Conservation (phyloP, 73 alveolate species). For the Urostyla sp. region DNA sequence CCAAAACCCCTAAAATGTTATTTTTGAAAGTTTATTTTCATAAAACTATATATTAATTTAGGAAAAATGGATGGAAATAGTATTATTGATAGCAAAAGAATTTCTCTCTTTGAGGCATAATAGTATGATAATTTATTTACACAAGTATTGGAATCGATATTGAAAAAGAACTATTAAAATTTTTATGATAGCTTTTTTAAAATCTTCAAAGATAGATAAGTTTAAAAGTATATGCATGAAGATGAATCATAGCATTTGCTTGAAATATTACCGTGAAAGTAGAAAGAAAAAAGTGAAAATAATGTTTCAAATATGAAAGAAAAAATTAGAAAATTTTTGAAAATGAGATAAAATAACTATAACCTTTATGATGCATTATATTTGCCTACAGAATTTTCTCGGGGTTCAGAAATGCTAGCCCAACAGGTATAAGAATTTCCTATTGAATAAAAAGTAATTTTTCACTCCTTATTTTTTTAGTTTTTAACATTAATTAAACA, state of each 20-base stretch:
- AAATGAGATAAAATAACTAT: not conserved
- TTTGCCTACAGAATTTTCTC: conserved; percentile 37
- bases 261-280: not conserved
- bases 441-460: conserved; percentile 18
- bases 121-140: not conserved
- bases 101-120: too few species aligned
- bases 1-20: too few species aligned
- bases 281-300: not conserved
- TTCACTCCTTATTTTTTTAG: not conserved
- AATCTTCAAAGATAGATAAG: conserved; percentile 19
- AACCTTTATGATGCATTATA: conserved; percentile 8
- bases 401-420: not conserved
- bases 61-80: too few species aligned
- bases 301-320: not conserved
- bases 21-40: too few species aligned
- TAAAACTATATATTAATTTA: too few species aligned
- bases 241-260: conserved; percentile 4
- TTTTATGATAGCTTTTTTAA: conserved; percentile 32
- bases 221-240: not conserved
- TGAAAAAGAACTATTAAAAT: not conserved
- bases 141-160: not conserved
- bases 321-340: not conserved
- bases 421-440: not conserved
- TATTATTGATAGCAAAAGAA: too few species aligned
- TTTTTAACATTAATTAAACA: not conserved